Conservation (phyloP, 306 rosid species). For the Hylodesmum podocarpum region DNA sequence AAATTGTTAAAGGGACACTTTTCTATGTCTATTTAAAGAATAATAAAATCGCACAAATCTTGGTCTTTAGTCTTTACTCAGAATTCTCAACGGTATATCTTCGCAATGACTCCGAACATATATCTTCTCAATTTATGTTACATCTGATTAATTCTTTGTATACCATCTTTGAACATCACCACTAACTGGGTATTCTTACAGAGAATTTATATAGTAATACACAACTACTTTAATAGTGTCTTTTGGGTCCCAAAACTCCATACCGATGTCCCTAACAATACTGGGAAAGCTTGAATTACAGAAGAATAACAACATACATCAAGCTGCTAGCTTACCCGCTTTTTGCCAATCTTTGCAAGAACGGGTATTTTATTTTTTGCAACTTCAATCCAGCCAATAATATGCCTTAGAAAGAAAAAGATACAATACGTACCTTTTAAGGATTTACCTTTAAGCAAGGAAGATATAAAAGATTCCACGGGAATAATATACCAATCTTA, state of each 20-base stretch:
- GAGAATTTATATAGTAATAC: not conserved
- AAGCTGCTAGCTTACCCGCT: not conserved
- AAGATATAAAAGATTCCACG: not conserved
- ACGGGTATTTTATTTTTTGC: not conserved
- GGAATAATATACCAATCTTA: not conserved
- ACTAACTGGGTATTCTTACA: not conserved
- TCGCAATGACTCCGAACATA: no score
- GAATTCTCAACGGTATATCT: no score
- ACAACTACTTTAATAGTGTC: not conserved
- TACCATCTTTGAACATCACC: not conserved
- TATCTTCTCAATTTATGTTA: not conserved
- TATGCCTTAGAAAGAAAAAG: not conserved
- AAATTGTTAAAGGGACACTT: not conserved
- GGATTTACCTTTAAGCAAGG: not conserved
- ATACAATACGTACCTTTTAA: not conserved
- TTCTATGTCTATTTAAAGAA: not conserved
- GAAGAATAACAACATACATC: not conserved
- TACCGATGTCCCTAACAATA: not conserved
- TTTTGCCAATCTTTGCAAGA: not conserved
- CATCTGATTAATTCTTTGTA: not conserved
- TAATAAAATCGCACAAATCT: no score
- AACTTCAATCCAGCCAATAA: not conserved
- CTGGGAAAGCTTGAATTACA: not conserved
- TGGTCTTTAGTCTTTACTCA: no score
- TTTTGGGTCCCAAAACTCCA: not conserved